A percentile compares a stretch with the other conserved stretches of the same genome.
Evolutionary conservation across 805 yeast genomes (phyloP).

Genomic region (Candida boidinii): DNA sequence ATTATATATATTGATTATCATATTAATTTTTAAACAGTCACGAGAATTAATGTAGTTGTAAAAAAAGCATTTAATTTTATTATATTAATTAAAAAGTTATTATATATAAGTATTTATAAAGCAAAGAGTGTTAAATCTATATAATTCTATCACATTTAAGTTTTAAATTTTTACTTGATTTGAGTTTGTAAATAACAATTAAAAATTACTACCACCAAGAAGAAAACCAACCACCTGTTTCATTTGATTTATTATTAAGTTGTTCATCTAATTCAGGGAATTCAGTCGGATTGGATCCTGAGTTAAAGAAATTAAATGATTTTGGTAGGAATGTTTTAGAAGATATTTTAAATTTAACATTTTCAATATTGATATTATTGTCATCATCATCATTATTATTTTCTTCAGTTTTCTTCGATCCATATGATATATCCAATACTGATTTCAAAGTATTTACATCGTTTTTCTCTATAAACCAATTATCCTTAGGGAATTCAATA

Average conservation of each 20-base stretch:
- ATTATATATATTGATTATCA: no score
- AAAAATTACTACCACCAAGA: background rate
- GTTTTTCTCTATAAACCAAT: conserved; percentile 72
- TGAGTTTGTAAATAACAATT: background rate
- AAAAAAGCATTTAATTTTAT: no score
- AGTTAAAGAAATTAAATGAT: conserved; percentile 19
- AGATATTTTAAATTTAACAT: conserved; percentile 20
- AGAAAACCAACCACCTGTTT: background rate
- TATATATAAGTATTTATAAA: no score
- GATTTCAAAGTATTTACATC: conserved; percentile 49
- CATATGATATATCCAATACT: conserved; percentile 33
- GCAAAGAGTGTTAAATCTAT: no score
- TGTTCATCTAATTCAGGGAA: background rate
- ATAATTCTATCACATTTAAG: no score
- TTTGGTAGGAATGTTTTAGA: conserved; percentile 17
- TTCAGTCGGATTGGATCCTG: conserved; percentile 12
- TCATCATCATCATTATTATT: conserved; percentile 20
- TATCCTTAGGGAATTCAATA: conserved; percentile 75
- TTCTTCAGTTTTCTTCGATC: conserved; percentile 5
- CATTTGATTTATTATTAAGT: background rate
- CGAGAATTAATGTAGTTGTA: no score
- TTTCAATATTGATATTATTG: conserved; percentile 14
- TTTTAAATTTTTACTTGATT: no score
- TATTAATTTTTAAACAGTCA: no score
- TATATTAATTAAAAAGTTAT: no score